Evolutionary conservation across 305 asterid genomes (phyloP), one percentile per base, ranked within the genome.

Genomic region (Striga hermonthica): DNA sequence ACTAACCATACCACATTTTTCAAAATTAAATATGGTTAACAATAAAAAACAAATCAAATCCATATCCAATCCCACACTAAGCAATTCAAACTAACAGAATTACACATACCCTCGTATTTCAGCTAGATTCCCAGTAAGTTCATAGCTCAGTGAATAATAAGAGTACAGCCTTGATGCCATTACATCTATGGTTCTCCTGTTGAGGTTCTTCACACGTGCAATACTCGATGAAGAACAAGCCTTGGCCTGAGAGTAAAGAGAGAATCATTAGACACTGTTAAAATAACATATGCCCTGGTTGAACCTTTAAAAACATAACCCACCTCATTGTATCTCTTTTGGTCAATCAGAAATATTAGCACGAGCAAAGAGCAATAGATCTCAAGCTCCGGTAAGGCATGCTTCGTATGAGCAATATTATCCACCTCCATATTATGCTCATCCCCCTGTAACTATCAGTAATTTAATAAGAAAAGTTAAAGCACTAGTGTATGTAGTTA

Each of bases 91-190:
- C 31, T 22, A 22, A 22, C 31, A 39, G 6, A 8, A 8, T 39
- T 50, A 15, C 3, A 12, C 84, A 72, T 73, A 87, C 96, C 96
- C 92, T 12, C 96, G 83, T 71, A 86, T 89, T 68, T 80, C 96
- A 75, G 89, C 87, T 74, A 86, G 95, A 76, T 86, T 86, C 49
- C 85, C 91, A 59, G 89, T 89, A 37, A 85, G 84, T 64, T 89
- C 97, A 69, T 87, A 83, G 89, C 97, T 82, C 53, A 89, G 72
- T 41, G 95, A 89, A 75, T 89, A 83, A 79, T 85, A 89, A 60
- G 78, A 83, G 82, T 87, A 89, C 70, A 88, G 91, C 76, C 91
- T 84, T 71, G 94, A 81, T 58, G 94, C 84, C 70, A 88, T 76
- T 70, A 86, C 88, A 70, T 89, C 97, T 74, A 85, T 80, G 56